phyloP scores from a whole-genome alignment of 2,329 filamentous ascomycete genomes.

The Aspergillus sp. region DNA sequence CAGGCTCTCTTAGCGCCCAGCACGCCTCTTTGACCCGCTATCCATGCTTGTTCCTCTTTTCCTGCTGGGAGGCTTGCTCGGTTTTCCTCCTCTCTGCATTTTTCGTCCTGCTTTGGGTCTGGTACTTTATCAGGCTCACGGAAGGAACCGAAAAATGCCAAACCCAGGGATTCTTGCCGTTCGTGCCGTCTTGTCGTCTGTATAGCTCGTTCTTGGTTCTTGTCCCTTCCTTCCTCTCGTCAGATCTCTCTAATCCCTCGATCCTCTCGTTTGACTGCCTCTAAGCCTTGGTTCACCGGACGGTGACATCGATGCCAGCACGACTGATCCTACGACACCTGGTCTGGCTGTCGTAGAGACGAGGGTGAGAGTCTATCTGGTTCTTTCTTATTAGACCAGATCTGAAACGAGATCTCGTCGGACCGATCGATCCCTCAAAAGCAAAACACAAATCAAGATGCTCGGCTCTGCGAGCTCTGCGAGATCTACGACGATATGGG shows the following conservation, averaged over 20 bases:
- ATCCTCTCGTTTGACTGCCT: background rate
- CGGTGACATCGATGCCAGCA: conserved; percentile 13
- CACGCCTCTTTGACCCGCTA: background rate
- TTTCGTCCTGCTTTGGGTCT: background rate
- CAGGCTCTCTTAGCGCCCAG: conserved; percentile 16
- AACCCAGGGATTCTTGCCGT: background rate
- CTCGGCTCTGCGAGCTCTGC: conserved; percentile 13
- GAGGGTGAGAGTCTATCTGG: background rate
- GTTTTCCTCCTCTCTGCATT: background rate
- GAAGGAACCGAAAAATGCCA: conserved; percentile 3
- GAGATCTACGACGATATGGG: conserved; percentile 18
- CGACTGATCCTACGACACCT: conserved; percentile 1
- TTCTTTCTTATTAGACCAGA: background rate
- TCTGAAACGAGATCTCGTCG: background rate
- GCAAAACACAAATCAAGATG: conserved; percentile 19
- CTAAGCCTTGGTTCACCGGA: background rate
- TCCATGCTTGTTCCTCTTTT: conserved; percentile 13
- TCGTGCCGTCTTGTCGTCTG: background rate
- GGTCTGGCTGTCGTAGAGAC: background rate
- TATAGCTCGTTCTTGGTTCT: background rate
- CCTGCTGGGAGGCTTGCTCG: background rate
- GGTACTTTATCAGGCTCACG: conserved; percentile 9
- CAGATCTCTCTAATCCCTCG: background rate
- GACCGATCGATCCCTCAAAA: conserved; percentile 1
- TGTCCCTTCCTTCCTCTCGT: background rate